Conservation (phyloP, 805 yeast genomes). For the Metschnikowia bowlesiae region DNA sequence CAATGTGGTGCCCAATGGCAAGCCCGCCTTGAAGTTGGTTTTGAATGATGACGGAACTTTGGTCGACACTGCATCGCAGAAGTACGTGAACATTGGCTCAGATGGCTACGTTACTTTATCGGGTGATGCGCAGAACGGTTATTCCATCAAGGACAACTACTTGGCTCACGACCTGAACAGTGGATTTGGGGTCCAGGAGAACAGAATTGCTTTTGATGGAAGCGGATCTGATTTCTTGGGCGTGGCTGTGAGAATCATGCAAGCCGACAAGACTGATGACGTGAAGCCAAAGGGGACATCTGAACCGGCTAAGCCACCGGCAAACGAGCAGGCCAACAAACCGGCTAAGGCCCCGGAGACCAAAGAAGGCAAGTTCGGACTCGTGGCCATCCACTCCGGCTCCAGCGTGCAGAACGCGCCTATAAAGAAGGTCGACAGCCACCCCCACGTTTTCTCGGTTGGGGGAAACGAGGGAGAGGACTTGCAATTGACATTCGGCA, state of each 20-base stretch:
- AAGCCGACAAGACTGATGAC: background rate
- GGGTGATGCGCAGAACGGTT: slow-evolving; percentile 3
- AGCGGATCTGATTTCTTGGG: background rate
- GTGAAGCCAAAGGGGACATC: slow-evolving; percentile 18
- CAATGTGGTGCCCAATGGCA: background rate
- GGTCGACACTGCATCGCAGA: slow-evolving; percentile 5
- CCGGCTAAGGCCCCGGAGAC: background rate
- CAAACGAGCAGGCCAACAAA: background rate
- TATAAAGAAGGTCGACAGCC: background rate
- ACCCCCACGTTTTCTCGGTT: background rate
- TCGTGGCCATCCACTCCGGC: too few relatives aligned
- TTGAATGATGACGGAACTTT: background rate
- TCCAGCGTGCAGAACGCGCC: background rate
- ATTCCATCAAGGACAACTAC: slow-evolving; percentile 8
- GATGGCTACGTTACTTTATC: slow-evolving; percentile 6
- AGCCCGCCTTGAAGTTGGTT: background rate
- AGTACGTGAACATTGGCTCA: background rate
- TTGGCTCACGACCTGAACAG: slow-evolving; percentile 5
- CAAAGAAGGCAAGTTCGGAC: background rate
- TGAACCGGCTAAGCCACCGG: background rate
- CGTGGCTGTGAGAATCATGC: background rate
- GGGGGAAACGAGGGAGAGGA: background rate
- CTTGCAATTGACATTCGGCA: slow-evolving; percentile 18
- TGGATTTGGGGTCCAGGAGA: slow-evolving; percentile 1
- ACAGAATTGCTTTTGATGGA: slow-evolving; percentile 35